A percentile compares a stretch with the other conserved stretches of the same genome.
These are phyloP conservation scores for Miamiensis avidus DNA, from an alignment of 169 alveolate species.

Conservation along the genomic window DNA sequence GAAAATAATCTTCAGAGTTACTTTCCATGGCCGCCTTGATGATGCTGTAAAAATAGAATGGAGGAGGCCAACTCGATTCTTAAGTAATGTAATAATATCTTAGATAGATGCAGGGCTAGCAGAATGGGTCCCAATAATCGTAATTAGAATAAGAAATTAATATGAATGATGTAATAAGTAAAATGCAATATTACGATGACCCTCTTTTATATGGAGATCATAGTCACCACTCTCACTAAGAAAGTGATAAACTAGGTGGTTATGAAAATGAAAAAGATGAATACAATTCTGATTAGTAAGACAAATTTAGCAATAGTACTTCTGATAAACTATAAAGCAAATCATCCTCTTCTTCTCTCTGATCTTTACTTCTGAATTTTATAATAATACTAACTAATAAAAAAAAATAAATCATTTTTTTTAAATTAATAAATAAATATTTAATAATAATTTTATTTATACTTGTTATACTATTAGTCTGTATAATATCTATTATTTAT, in stretches of 20 bases:
- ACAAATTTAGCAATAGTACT: neutral
- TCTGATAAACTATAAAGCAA: too few species aligned
- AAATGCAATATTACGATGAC: slow-evolving; percentile 24
- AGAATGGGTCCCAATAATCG: slow-evolving; percentile 2
- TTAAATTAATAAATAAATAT: too few species aligned
- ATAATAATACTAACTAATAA: too few species aligned
- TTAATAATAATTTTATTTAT: too few species aligned
- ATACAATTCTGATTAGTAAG: neutral
- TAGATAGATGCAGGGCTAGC: neutral
- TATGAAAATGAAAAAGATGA: neutral
- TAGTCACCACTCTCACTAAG: neutral
- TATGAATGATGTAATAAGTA: neutral
- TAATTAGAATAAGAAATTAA: neutral
- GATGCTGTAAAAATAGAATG: neutral
- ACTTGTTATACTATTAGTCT: too few species aligned
- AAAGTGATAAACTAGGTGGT: neutral
- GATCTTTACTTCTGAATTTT: too few species aligned
- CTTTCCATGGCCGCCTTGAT: slow-evolving; percentile 16
- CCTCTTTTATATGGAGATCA: slow-evolving; percentile 7
- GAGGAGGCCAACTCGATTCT: neutral
- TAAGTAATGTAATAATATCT: neutral
- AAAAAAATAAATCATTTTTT: too few species aligned
- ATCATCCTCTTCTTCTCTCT: too few species aligned
- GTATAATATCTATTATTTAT: too few species aligned
- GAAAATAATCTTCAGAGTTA: neutral